Evolutionary conservation across 164 flowering plant genomes (phyloP), one percentile per base, ranked within the genome.

Genomic region (Magnolia kwangsiensis): DNA sequence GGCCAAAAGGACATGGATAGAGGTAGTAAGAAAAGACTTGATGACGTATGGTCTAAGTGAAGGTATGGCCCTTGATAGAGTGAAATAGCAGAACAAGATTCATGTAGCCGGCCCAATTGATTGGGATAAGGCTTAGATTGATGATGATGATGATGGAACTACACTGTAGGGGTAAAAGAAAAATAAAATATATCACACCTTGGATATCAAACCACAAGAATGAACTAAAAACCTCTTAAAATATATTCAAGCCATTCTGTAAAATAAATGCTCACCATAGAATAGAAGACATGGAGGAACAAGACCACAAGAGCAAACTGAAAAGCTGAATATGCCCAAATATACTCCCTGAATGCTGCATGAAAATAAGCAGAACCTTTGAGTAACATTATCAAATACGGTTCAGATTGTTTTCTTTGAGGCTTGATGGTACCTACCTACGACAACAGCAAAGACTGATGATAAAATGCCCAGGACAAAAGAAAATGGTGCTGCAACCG

Each of bases 271-370:
- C 90, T 85, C 29, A 94, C 98, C 84, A 82, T 4, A n/a, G 84
- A 67, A 77, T 94, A 92, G 77, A 90, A 82, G 10, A 94, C 27
- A 59, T 92, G 91, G 77, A 91, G 86, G 68, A 67, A 72, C 29
- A 89, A 71, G 63, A 91, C 89, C 55, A 92, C 86, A 58, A 94
- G 87, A 8, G 85, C 91, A 83, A 94, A 92, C 84, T 92, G 94
- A 59, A 94, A 85, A 78, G 98, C 98, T 24, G 98, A 93, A 81
- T 85, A 94, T 49, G 97, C 88, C 98, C 98, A 94, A 80, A 87
- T 85, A 75, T 91, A 90, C 83, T 94, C 96, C 79, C 74, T 87
- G 70, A 85, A 89, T 81, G 98, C 97, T 94, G 93, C 89, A 87
- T 51, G 29, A 76, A 63, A 24, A 13, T 31, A 67, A 45, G 18